Base-by-base conservation (phyloP, 2,329 filamentous ascomycete species). In the Calonectria montana region DNA sequence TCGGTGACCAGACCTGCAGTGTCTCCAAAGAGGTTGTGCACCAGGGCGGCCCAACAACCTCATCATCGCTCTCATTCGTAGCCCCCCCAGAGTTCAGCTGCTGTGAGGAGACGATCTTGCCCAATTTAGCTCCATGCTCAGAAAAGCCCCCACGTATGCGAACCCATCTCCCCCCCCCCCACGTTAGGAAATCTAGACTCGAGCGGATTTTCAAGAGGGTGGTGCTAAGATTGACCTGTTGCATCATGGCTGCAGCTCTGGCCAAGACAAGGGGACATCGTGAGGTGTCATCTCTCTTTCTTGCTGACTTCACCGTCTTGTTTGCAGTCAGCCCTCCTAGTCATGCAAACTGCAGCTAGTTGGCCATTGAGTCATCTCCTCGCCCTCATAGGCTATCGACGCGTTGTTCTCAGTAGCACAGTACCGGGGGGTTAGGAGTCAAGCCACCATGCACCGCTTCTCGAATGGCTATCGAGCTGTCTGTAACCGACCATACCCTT, bases 101-200 rank as follows among this genome's bases (percentile, higher is more conserved):
- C 31, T 29, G 68, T 67, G 39, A 43, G 6, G 21, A n/a, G 63
- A 45, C 63, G 59, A 71, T 72, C 71, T 70, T 68, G 41, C 61
- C 64, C 71, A 39, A 39, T 48, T 53, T 27, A 47, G 39, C 27
- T 13, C 37, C 35, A 15, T 18, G 48, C 18, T 39, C 31, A 39
- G 41, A 35, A 43, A 59, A 47, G 65, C 72, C 59, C 68, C 66
- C 70, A 69, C 73, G 69, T 41, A 53, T 43, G 48, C 41, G 45
- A 69, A 45, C 41, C 35, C 27, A 53, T 43, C 53, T 62, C 69
- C 59, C 29, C 29, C 29, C 31, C 31, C 31, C 67, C 67, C 65
- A 65, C 70, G 63, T 61, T 39, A 25, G 12, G 18, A 23, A 39
- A 65, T 23, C 62, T 57, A 47, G 62, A 66, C 45, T 48, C 37